phyloP scores from a whole-genome alignment of 2,329 filamentous ascomycete species.

The Xylariaceae sp. region DNA sequence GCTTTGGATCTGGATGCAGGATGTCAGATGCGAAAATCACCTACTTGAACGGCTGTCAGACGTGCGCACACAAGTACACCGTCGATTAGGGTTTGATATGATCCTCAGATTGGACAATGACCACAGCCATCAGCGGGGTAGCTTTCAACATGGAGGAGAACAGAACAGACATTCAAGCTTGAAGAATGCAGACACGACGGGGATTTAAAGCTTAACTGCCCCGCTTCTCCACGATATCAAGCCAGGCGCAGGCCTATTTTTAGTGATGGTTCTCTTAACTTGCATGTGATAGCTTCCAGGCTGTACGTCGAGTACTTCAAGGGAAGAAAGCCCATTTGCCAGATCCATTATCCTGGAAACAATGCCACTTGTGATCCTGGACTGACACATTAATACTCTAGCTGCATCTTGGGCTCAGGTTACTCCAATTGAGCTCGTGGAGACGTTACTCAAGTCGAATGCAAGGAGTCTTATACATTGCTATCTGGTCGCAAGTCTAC shows the following conservation, averaged over 20 bases:
- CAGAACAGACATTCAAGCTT: background rate
- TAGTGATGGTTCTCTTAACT: background rate
- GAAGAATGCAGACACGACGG: background rate
- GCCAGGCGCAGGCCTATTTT: too few species aligned
- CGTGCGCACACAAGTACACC: background rate
- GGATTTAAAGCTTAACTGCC: conserved; percentile 2
- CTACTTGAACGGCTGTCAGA: too few species aligned
- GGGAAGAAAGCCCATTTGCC: too few species aligned
- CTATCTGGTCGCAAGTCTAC: conserved; percentile 61
- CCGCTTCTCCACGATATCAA: conserved; percentile 7
- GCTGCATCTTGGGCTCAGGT: too few species aligned
- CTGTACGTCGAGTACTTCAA: too few species aligned
- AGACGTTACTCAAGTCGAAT: too few species aligned
- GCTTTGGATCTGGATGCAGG: too few species aligned
- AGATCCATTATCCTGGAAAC: too few species aligned
- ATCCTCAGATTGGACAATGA: background rate
- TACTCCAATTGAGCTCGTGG: too few species aligned
- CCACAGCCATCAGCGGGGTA: background rate
- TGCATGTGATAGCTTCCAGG: background rate
- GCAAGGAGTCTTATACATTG: conserved; percentile 9
- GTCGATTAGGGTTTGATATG: background rate
- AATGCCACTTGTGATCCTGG: too few species aligned
- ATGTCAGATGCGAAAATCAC: too few species aligned
- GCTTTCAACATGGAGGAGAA: background rate
- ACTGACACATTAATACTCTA: too few species aligned